These are phyloP conservation scores for Arctostaphylos glauca DNA, from an alignment of 148 eudicot species.

Conservation along the genomic window DNA sequence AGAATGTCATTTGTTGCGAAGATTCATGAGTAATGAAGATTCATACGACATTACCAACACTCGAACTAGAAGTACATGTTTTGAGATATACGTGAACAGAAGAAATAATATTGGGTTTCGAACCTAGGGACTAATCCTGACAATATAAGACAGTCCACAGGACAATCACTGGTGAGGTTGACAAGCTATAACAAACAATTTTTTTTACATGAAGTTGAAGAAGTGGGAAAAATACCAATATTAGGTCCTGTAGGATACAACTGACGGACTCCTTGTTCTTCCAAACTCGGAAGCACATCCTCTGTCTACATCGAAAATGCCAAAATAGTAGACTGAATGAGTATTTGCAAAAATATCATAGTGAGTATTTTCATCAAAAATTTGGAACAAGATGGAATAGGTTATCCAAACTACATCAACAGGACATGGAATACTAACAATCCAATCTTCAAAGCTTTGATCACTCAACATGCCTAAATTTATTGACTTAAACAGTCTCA, in stretches of 20 bases:
- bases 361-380: background rate
- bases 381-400: background rate
- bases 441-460: background rate
- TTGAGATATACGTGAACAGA: too few relatives aligned
- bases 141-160: background rate
- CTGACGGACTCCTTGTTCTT: constrained; percentile 90
- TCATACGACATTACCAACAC: background rate
- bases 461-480: background rate
- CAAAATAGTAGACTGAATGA: background rate
- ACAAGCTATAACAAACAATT: constrained; percentile 1
- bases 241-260: constrained; percentile 79
- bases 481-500: background rate
- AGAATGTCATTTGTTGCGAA: background rate
- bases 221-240: constrained; percentile 44
- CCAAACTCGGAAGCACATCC: constrained; percentile 80
- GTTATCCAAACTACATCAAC: background rate
- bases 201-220: background rate
- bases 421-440: background rate
- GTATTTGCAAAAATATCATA: background rate
- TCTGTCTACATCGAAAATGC: constrained; percentile 55
- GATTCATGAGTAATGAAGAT: background rate
- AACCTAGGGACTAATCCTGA: background rate
- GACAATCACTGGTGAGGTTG: background rate
- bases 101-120: too few relatives aligned
- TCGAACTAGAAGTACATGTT: background rate